Conservation (phyloP, 768 basidiomycete species). For the Pluteus cervinus region DNA sequence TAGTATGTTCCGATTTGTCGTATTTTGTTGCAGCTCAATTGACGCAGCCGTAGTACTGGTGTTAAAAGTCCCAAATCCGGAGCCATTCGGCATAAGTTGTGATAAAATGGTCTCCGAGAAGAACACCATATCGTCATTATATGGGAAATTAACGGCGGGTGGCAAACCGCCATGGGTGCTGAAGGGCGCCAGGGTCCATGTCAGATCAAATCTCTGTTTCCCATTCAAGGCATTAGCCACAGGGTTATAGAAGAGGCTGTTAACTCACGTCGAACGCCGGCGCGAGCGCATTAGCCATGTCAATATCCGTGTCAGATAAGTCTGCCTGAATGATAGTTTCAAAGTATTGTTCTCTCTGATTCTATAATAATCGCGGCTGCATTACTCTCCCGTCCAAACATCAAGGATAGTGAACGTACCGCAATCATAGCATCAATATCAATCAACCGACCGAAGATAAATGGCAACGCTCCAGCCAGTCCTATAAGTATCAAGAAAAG, state of each 20-base stretch:
- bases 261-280: constrained; percentile 22
- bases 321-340: constrained; percentile 30
- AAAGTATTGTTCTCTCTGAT: constrained; percentile 24
- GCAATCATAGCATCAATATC: constrained; percentile 22
- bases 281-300: constrained; percentile 19
- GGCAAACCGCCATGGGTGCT: constrained; percentile 27
- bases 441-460: constrained; percentile 31
- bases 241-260: too few relatives aligned
- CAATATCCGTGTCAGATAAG: constrained; percentile 26
- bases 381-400: background rate
- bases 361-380: constrained; percentile 13
- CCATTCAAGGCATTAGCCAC: background rate
- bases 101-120: constrained; percentile 29
- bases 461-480: constrained; percentile 22
- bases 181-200: constrained; percentile 35
- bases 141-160: constrained; percentile 24
- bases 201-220: constrained; percentile 23
- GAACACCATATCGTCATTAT: constrained; percentile 27
- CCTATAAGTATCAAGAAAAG: constrained; percentile 28
- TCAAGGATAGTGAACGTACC: constrained; percentile 15
- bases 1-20: constrained; percentile 1
- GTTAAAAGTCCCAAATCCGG: constrained; percentile 32
- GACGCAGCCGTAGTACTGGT: constrained; percentile 16
- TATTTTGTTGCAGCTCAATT: constrained; percentile 5
- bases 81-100: constrained; percentile 27